Evolutionary conservation across 176 grass and related monocot genomes (phyloP), one percentile per base, ranked within the genome.

Genomic region (Aegilops sharonensis): DNA sequence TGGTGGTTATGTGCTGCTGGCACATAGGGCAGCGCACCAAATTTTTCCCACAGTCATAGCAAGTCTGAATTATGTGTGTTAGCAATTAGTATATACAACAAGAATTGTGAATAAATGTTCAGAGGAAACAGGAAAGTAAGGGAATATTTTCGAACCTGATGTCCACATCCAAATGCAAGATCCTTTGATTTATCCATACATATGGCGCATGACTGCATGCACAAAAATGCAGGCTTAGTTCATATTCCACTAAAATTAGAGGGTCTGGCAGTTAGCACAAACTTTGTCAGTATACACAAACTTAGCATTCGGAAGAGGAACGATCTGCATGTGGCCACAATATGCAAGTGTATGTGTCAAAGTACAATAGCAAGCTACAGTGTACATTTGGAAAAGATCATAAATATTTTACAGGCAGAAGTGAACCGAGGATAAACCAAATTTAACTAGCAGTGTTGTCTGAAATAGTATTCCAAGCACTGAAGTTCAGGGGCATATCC

Each of bases 151-250:
- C 25, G 61, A 75, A 98, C 97, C 94, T 96, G 97, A 84, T 98
- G 97, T 63, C 97, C 97, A 71, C 97, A 98, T 84, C 97, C 97
- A 87, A 98, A 98, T 39, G 97, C 97, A 15, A 93, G 88, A 83
- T 98, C 97, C 85, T 98, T 98, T 5, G 92, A 77, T 88, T 92
- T 95, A 88, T 90, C 92, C 84, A 98, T 88, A 84, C 97, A 98
- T 83, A 98, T 96, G 24, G 91, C 92, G 47, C 97, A 98, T 21
- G 89, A 9, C 97, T 98, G 90, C 61, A 81, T 82, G 11, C 74
- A 85, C 7, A 72, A 78, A 72, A 68, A 30, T 35, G 31, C 45
- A 84, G 45, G 15, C 30, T 86, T 73, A 88, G 29, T 69, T 57
- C 31, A 11, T 25, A 32, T 13, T 70, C 27, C 17, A 78, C 30